phyloP scores from a whole-genome alignment of 257 asterid species.

The Hygrophila difformis region DNA sequence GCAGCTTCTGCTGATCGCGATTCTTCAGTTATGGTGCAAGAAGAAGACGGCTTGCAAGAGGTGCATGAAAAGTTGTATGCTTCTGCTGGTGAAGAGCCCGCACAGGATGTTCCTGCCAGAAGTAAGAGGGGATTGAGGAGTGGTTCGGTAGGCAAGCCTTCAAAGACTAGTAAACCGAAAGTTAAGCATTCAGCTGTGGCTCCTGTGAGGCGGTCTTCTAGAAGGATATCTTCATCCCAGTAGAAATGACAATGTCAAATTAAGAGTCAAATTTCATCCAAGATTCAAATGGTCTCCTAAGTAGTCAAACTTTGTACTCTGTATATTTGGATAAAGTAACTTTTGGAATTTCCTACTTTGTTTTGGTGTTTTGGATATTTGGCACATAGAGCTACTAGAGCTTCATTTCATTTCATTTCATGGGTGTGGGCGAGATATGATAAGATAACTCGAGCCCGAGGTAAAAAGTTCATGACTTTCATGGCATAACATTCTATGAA shows the following conservation, averaged over 20 bases:
- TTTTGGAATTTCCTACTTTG: slow-evolving; percentile 3
- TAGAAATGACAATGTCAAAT: too few species aligned
- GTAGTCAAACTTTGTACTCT: slow-evolving; percentile 22
- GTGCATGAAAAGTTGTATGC: too few species aligned
- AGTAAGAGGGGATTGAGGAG: slow-evolving; percentile 22
- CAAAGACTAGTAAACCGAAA: slow-evolving; percentile 17
- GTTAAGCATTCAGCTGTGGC: slow-evolving; percentile 17
- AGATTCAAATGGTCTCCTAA: slow-evolving; percentile 17
- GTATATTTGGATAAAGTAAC: background rate
- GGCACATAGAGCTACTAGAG: too few species aligned
- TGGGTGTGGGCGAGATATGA: too few species aligned
- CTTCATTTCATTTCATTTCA: too few species aligned
- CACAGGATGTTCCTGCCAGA: background rate
- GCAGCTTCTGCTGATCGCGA: slow-evolving; percentile 20
- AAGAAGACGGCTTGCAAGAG: too few species aligned
- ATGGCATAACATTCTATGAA: too few species aligned
- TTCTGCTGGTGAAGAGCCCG: too few species aligned
- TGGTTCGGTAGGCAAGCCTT: slow-evolving; percentile 10
- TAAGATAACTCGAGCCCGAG: too few species aligned
- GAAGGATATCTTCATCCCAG: too few species aligned
- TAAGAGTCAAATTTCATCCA: too few species aligned
- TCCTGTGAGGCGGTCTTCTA: slow-evolving; percentile 23
- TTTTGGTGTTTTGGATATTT: slow-evolving; percentile 8
- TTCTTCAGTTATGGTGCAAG: slow-evolving; percentile 6
- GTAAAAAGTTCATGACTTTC: too few species aligned